Conservation (phyloP, 768 basidiomycete species). For the Mrakia blollopis region DNA sequence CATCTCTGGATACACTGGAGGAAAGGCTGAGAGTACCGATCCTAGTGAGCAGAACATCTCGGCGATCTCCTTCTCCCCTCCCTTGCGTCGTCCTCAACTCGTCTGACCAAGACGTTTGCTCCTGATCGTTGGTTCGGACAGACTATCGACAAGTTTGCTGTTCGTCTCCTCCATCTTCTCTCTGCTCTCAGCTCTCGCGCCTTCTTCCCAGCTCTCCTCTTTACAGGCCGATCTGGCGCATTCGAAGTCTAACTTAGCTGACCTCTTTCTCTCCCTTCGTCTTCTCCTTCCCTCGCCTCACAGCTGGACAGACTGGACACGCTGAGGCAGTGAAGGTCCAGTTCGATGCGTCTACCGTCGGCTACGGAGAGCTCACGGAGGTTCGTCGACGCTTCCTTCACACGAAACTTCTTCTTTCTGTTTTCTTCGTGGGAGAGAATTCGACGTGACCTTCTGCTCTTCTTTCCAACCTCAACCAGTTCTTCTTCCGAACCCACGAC, state of each 20-base stretch:
- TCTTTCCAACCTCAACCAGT: constrained; percentile 67
- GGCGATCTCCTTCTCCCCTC: neutral
- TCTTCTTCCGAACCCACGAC: constrained; percentile 92
- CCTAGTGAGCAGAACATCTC: constrained; percentile 16
- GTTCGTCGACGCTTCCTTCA: constrained; percentile 1
- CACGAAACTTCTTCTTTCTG: neutral
- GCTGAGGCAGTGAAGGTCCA: constrained; percentile 83
- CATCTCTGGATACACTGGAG: constrained; percentile 25
- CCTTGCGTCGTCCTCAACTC: neutral
- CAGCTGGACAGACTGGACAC: constrained; percentile 67
- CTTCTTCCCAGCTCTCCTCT: neutral
- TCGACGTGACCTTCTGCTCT: neutral
- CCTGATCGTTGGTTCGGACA: neutral
- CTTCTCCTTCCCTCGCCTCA: neutral
- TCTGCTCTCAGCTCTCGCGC: neutral
- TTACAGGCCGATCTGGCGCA: no score
- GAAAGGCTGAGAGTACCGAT: neutral
- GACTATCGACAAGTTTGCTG: constrained; percentile 28
- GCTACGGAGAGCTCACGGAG: constrained; percentile 76
- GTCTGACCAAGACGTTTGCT: neutral
- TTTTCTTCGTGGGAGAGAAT: neutral
- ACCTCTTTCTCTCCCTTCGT: neutral
- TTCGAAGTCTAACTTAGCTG: neutral
- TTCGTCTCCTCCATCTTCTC: neutral
- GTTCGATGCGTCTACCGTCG: constrained; percentile 63